Conservation (phyloP, 768 basidiomycete species). For the Mycena indigotica region DNA sequence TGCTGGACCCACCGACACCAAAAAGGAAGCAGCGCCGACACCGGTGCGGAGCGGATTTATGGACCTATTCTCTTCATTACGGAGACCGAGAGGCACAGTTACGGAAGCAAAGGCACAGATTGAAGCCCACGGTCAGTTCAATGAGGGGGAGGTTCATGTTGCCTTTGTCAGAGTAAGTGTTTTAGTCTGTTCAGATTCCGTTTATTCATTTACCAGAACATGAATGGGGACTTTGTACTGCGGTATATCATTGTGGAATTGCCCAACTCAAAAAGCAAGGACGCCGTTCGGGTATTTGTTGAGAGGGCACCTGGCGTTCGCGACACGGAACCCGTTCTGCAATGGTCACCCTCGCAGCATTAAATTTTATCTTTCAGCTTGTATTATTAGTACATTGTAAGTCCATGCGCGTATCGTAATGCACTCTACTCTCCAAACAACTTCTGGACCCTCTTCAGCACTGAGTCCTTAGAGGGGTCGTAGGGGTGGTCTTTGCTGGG, state of each 20-base stretch:
- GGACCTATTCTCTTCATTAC: conserved; percentile 72
- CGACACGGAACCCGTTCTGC: conserved; percentile 72
- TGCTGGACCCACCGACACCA: conserved; percentile 33
- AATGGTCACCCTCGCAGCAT: conserved; percentile 53
- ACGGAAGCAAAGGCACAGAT: conserved; percentile 33
- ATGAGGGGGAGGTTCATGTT: conserved; percentile 81
- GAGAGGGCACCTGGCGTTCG: conserved; percentile 66
- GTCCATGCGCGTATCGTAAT: conserved; percentile 19
- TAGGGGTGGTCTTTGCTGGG: conserved; percentile 99
- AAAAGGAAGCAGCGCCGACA: conserved; percentile 32
- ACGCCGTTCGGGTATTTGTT: conserved; percentile 69
- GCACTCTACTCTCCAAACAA: conserved; percentile 80
- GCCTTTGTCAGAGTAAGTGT: conserved; percentile 69
- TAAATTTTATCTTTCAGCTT: conserved; percentile 29
- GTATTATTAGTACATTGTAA: conserved; percentile 27
- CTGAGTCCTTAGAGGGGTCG: conserved; percentile 94
- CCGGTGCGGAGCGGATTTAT: conserved; percentile 42
- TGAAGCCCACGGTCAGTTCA: conserved; percentile 48
- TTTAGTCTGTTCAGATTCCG: conserved; percentile 2
- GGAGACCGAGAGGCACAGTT: conserved; percentile 36
- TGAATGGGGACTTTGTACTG: conserved; percentile 76
- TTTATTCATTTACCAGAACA: conserved; percentile 50
- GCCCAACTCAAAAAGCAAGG: conserved; percentile 65
- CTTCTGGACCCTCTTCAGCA: conserved; percentile 96
- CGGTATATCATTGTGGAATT: conserved; percentile 79